Evolutionary conservation across 495 filamentous ascomycete species (phyloP).

Genomic region (Tuber brumale): DNA sequence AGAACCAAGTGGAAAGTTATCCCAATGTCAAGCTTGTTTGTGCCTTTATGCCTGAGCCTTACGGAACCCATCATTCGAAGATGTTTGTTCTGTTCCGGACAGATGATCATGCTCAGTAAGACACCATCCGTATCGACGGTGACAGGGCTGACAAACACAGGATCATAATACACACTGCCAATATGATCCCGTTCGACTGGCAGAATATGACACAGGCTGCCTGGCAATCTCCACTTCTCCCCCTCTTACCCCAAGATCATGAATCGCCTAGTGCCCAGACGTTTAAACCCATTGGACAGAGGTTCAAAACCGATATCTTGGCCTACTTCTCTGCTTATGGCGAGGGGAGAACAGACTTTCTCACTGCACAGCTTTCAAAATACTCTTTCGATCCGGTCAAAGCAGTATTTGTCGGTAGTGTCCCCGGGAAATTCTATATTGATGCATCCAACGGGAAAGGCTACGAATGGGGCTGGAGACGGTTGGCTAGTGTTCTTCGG

Average conservation of each 20-base stretch:
- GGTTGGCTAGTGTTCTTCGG: conserved; percentile 55
- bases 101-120: conserved; percentile 65
- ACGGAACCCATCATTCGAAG: conserved; percentile 83
- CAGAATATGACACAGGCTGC: conserved; percentile 76
- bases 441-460: conserved; percentile 35
- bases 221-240: conserved; percentile 73
- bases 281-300: conserved; percentile 54
- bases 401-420: conserved; percentile 70
- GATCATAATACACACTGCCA: conserved; percentile 80
- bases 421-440: conserved; percentile 52
- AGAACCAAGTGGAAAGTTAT: conserved; percentile 55
- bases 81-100: conserved; percentile 77
- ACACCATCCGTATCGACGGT: conserved; percentile 2
- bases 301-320: conserved; percentile 71
- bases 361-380: conserved; percentile 53
- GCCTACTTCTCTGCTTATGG: conserved; percentile 68
- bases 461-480: conserved; percentile 69
- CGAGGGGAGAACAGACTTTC: conserved; percentile 47
- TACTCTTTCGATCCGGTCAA: conserved; percentile 66
- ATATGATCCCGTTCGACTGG: conserved; percentile 84
- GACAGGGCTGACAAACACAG: conserved; percentile 35
- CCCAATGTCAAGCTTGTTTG: conserved; percentile 63
- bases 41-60: conserved; percentile 77
- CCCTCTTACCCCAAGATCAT: conserved; percentile 39
- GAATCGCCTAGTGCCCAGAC: conserved; percentile 5